Base-by-base conservation (phyloP, 768 basidiomycete species). In the Boletus sensibilis region DNA sequence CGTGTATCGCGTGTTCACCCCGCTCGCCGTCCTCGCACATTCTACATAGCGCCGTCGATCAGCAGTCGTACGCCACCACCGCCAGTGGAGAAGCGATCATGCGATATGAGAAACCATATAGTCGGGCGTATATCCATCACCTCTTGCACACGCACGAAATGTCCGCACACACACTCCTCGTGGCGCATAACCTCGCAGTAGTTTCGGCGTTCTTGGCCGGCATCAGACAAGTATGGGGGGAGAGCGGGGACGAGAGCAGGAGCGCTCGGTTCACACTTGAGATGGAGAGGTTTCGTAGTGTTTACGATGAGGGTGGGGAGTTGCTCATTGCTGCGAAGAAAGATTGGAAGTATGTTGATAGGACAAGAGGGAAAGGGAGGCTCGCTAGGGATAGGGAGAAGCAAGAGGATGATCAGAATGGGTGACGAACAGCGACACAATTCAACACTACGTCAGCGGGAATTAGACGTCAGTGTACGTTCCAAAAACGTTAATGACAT, bases 111-210 rank as follows among this genome's bases (percentile, higher is more conserved):
- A 72, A 74, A 1, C 70, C 77, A 2, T 75, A 74, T 59, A 58
- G 78, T 5, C 77, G 80, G 14, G 87, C 88, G 3, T 95, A 94
- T 61, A 49, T 92, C 31, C 91, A 95, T 66, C 92, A 95, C 63
- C 81, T 95, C 14, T 74, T 94, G 35, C 86, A 88, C 50, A 92
- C 92, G 7, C 93, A 94, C 70, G 93, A 95, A 69, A 94, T 95
- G 92, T 83, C 86, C 0, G 87, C 90, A 1, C 90, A 94, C 61
- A 67, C 90, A 5, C 69, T 94, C 23, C 80, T 94, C 18, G 79
- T 78, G 12, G 77, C 85, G 72, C 93, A 95, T 69, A 95, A 94
- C 61, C 75, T 92, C 29, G 68, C 80, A 1, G 80, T 93, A 1
- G 72, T 92, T 27, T 81, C 85, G 39, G 67, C 73, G 1, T 90